Conservation (phyloP, 495 filamentous ascomycete genomes). For the Lindgomyces ingoldianus region DNA sequence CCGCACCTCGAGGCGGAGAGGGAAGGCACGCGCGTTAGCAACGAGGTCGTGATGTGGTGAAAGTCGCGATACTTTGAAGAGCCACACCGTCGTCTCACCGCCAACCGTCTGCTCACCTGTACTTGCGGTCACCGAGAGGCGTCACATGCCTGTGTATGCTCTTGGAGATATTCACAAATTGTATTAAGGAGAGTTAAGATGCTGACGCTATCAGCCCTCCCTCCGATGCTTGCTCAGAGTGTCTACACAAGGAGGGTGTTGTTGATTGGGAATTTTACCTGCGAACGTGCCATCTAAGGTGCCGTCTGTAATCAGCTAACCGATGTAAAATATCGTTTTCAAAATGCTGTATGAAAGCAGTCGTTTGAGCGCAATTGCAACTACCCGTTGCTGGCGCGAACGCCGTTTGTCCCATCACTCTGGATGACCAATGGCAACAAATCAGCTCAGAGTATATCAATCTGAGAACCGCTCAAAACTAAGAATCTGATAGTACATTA, state of each 20-base stretch:
- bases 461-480: too few species aligned
- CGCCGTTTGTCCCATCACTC: background rate
- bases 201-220: too few species aligned
- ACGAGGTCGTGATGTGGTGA: background rate
- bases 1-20: background rate
- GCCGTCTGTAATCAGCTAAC: background rate
- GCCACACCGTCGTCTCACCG: too few species aligned
- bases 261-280: too few species aligned
- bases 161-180: background rate
- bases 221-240: too few species aligned
- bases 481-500: too few species aligned
- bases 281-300: too few species aligned
- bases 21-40: conserved; percentile 10
- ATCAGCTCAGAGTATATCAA: too few species aligned
- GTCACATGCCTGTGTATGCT: background rate
- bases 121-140: background rate
- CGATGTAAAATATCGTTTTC: background rate
- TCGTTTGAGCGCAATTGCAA: background rate
- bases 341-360: background rate
- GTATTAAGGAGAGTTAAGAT: too few species aligned
- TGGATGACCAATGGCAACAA: too few species aligned
- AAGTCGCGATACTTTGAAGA: too few species aligned
- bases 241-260: too few species aligned
- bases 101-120: background rate
- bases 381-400: background rate